Conservation (phyloP, 164 flowering plant species). For the Tetrastigma voinierianum region DNA sequence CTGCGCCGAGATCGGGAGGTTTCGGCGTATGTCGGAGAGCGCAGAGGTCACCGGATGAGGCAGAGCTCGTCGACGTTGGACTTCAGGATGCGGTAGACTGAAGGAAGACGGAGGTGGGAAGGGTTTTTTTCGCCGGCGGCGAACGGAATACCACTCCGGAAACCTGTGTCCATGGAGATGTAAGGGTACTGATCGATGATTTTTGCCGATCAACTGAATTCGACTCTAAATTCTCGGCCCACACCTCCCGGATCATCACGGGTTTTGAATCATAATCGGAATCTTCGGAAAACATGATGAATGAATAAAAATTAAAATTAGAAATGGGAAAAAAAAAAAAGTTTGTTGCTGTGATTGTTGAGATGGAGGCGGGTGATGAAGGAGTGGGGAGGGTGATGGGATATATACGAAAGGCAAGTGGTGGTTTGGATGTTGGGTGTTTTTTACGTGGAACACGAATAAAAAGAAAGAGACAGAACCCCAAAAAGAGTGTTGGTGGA, state of each 20-base stretch:
- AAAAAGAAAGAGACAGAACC: no score
- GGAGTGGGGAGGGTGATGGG: neutral
- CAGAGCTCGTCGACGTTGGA: conserved; percentile 52
- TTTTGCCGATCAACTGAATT: conserved; percentile 38
- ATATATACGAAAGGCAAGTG: neutral
- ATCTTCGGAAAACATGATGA: conserved; percentile 1
- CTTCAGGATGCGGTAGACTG: conserved; percentile 43
- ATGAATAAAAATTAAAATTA: no score
- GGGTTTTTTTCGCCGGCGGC: conserved; percentile 7
- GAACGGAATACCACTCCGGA: conserved; percentile 46
- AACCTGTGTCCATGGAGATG: conserved; percentile 72
- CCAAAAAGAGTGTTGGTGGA: no score
- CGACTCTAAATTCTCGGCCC: conserved; percentile 43
- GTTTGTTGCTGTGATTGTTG: no score
- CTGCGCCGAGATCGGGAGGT: conserved; percentile 42
- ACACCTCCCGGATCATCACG: conserved; percentile 42
- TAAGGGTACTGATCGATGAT: conserved; percentile 41
- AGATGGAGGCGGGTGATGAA: neutral
- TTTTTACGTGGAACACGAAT: conserved; percentile 12
- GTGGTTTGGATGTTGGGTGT: conserved; percentile 14
- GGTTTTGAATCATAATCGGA: conserved; percentile 11
- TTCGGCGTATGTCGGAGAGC: conserved; percentile 44
- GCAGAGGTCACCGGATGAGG: conserved; percentile 65
- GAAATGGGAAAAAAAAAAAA: no score
- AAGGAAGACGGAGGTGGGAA: conserved; percentile 16